Evolutionary conservation across 768 basidiomycete species (phyloP), one percentile per base, ranked within the genome.

Genomic region (Trametes villosa): DNA sequence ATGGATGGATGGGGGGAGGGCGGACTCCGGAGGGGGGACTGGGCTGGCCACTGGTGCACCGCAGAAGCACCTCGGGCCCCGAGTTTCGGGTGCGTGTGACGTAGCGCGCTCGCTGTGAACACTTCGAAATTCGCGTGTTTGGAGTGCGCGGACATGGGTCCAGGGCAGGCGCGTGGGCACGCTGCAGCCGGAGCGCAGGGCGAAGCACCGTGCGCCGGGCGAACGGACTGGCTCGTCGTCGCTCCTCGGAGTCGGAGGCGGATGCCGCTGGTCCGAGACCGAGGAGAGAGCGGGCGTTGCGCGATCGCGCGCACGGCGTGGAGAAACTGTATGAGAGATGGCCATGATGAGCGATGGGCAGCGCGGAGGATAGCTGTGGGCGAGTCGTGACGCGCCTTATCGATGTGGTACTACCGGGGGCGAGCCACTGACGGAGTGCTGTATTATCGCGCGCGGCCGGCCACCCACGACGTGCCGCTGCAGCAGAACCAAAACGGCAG

Each of bases 331-430:
- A 17, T 36, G 17, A 18, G 45, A 56, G 44, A 56, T 47, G 24
- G 54, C 38, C 40, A 56, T 55, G 44, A 36, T n/a, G 52, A 34
- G 45, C 40, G n/a, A 38, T 49, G 56, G 31, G 47, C 47, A 48
- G 36, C 30, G 27, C 22, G 6, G 38, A 13, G n/a, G 46, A 34
- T 29, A 17, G 38, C 18, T 22, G 47, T 31, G 20, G 47, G 49
- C 22, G 42, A 41, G 31, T 38, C 40, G 48, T 53, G 53, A 51
- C 60, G 60, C 47, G 60, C 53, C 53, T 61, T 61, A 61, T 61
- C 60, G 53, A 61, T 61, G 46, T 31, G 24, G 34, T 18, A 38
- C n/a, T n/a, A n/a, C n/a, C n/a, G n/a, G n/a, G n/a, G n/a, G n/a
- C n/a, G n/a, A n/a, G n/a, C n/a, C n/a, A n/a, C n/a, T n/a, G n/a